Percentiles rank a stretch among this genome's conserved stretches.
Evolutionary conservation across 345 rosid genomes (phyloP).

Genomic region (Arabis alpina): DNA sequence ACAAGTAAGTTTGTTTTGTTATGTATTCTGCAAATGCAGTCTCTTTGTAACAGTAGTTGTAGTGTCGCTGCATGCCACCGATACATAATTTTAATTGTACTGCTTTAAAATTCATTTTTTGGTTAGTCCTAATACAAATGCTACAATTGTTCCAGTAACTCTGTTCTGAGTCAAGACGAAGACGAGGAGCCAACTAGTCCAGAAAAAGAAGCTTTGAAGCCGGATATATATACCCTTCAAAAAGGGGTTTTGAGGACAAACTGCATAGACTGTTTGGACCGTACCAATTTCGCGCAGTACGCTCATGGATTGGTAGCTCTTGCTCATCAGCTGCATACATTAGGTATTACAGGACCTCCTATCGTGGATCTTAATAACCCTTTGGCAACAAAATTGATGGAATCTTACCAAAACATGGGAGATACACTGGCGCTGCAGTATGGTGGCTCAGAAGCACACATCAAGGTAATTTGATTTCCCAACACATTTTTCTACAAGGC

Average conservation of each 20-base stretch:
- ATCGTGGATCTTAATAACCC: slow-evolving; percentile 64
- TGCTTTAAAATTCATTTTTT: not conserved
- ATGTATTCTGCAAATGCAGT: slow-evolving; percentile 8
- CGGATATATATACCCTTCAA: slow-evolving; percentile 53
- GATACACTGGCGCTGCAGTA: slow-evolving; percentile 88
- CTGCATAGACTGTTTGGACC: slow-evolving; percentile 94
- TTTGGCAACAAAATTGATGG: slow-evolving; percentile 69
- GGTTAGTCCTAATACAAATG: slow-evolving; percentile 30
- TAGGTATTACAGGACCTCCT: slow-evolving; percentile 61
- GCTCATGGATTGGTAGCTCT: slow-evolving; percentile 83
- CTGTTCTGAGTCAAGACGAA: slow-evolving; percentile 36
- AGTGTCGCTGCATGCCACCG: not conserved
- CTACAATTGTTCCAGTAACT: slow-evolving; percentile 52
- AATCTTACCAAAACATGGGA: slow-evolving; percentile 78
- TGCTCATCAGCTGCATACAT: slow-evolving; percentile 63
- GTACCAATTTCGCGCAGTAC: slow-evolving; percentile 94
- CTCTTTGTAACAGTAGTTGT: slow-evolving; percentile 1
- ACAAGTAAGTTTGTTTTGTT: slow-evolving; percentile 58
- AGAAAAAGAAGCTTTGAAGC: slow-evolving; percentile 33
- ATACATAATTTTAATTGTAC: slow-evolving; percentile 8
- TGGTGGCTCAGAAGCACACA: slow-evolving; percentile 97
- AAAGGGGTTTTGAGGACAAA: slow-evolving; percentile 88
- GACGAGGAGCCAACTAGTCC: slow-evolving; percentile 42
- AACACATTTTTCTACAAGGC: not conserved
- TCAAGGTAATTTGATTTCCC: slow-evolving; percentile 57